Evolutionary conservation across 192 early-diverging fungal species (phyloP).

Genomic region (Hyaloraphidium curvatum): DNA sequence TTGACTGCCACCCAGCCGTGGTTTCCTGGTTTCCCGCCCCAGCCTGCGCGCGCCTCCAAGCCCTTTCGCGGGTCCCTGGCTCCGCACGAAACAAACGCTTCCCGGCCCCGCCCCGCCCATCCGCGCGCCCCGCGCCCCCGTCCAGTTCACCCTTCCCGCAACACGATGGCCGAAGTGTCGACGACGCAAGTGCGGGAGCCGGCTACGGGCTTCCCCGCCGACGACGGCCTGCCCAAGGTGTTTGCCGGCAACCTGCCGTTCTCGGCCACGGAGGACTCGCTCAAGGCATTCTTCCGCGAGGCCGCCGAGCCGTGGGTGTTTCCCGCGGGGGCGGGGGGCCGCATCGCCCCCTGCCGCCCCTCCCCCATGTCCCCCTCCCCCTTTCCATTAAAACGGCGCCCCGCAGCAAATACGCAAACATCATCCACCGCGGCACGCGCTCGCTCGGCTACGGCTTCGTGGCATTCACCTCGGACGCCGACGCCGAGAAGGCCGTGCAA

Average conservation of each 20-base stretch:
- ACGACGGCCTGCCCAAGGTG: constrained; percentile 34
- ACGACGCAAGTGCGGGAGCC: not conserved
- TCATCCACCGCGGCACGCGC: constrained; percentile 61
- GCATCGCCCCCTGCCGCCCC: not conserved
- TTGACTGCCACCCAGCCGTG: too few species aligned
- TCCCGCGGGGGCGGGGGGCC: not conserved
- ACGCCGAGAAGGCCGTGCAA: constrained; percentile 47
- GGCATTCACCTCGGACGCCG: constrained; percentile 47
- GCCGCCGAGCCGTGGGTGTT: constrained; percentile 57
- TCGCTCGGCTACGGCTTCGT: constrained; percentile 93
- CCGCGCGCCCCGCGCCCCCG: too few species aligned
- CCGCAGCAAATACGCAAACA: constrained; percentile 43
- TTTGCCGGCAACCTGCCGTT: constrained; percentile 94
- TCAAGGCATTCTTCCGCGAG: constrained; percentile 51
- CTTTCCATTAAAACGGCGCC: constrained; percentile 2
- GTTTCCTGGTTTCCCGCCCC: too few species aligned
- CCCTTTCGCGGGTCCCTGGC: too few species aligned
- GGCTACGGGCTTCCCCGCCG: not conserved
- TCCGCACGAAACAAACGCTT: too few species aligned
- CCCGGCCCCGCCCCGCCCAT: too few species aligned
- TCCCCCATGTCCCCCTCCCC: not conserved
- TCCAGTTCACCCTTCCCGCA: too few species aligned
- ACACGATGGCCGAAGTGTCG: too few species aligned
- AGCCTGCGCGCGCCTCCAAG: too few species aligned
- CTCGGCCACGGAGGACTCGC: constrained; percentile 58